Conservation (phyloP, 768 basidiomycete species). For the Trametes villosa region DNA sequence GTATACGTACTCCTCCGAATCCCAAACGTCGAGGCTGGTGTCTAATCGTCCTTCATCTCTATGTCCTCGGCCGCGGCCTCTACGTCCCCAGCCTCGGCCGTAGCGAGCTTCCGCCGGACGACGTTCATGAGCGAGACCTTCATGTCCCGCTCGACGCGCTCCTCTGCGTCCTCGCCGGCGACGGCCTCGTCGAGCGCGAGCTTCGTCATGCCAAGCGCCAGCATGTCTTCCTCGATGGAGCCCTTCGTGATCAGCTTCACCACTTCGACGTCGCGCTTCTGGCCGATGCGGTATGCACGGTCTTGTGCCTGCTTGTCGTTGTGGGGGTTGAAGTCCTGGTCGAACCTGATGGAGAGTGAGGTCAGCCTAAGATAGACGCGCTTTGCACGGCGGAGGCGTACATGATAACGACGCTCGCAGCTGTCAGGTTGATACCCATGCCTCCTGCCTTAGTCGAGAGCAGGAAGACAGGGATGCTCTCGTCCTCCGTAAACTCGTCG, state of each 20-base stretch:
- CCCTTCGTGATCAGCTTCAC: slow-evolving; percentile 90
- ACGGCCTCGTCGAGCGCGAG: slow-evolving; percentile 93
- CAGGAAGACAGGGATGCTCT: slow-evolving; percentile 85
- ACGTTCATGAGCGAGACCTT: slow-evolving; percentile 86
- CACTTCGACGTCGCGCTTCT: slow-evolving; percentile 92
- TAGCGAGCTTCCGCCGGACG: slow-evolving; percentile 77
- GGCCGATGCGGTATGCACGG: slow-evolving; percentile 95
- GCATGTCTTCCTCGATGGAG: slow-evolving; percentile 97
- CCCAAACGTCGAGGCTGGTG: not conserved
- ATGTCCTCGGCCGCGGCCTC: slow-evolving; percentile 6
- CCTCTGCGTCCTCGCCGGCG: slow-evolving; percentile 72
- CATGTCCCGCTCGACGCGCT: slow-evolving; percentile 71
- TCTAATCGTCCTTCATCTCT: not conserved
- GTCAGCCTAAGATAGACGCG: too few relatives aligned
- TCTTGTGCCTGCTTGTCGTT: slow-evolving; percentile 99
- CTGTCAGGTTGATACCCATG: slow-evolving; percentile 96
- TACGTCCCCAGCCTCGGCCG: slow-evolving; percentile 28
- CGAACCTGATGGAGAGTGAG: slow-evolving; percentile 60
- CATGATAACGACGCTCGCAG: slow-evolving; percentile 95
- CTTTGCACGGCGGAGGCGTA: slow-evolving; percentile 37
- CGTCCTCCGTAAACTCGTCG: slow-evolving; percentile 91
- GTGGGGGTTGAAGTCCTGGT: slow-evolving; percentile 97
- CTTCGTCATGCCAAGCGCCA: slow-evolving; percentile 87
- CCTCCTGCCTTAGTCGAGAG: slow-evolving; percentile 92
- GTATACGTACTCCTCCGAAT: not conserved